Evolutionary conservation across 176 grass and related monocot genomes (phyloP).

Genomic region (Hyparrhenia diplandra): DNA sequence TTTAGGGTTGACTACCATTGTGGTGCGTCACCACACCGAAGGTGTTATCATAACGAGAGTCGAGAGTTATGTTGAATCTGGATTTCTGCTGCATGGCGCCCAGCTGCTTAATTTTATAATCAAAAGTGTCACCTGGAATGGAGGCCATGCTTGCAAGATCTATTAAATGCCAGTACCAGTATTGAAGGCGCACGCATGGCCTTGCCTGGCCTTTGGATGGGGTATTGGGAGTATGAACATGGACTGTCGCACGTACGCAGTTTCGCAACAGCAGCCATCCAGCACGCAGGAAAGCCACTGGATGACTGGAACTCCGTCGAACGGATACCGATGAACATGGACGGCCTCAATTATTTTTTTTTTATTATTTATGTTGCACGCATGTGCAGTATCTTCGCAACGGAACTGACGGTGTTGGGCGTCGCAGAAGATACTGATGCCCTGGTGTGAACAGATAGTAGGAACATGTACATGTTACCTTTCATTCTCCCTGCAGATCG

Average conservation of each 20-base stretch:
- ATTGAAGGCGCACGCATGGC: background rate
- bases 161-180: background rate
- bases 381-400: background rate
- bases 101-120: slow-evolving; percentile 15
- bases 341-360: background rate
- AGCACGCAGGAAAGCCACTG: background rate
- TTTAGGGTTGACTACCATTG: background rate
- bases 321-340: slow-evolving; percentile 2
- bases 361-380: background rate
- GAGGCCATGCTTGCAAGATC: slow-evolving; percentile 11
- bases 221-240: background rate
- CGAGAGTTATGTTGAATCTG: background rate
- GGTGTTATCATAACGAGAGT: too few species aligned
- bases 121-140: slow-evolving; percentile 21
- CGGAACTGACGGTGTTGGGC: background rate
- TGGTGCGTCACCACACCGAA: background rate
- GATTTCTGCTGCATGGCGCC: background rate
- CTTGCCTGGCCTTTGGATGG: background rate
- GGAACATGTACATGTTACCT: background rate
- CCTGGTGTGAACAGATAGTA: background rate
- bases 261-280: background rate
- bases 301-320: background rate
- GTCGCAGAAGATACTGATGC: background rate
- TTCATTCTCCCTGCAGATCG: background rate
- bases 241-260: background rate